phyloP scores from a whole-genome alignment of 1,139 yeast species.

The Kodamaea alishanica region DNA sequence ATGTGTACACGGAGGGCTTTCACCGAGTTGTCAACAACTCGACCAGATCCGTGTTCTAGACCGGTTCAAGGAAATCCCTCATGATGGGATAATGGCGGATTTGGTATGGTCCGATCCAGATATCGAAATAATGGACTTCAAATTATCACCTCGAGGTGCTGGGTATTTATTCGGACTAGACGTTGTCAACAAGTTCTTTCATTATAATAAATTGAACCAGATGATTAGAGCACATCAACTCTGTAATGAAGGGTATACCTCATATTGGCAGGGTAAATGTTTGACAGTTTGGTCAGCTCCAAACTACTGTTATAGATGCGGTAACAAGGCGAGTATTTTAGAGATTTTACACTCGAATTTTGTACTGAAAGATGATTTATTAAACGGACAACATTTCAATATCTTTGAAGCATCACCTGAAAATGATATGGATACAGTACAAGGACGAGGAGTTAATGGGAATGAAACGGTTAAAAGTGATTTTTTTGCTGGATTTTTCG shows the following conservation, averaged over 20 bases:
- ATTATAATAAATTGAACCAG: constrained; percentile 72
- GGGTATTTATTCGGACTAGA: constrained; percentile 94
- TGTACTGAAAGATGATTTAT: constrained; percentile 28
- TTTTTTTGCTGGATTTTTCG: constrained; percentile 24
- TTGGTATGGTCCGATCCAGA: constrained; percentile 99
- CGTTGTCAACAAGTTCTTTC: constrained; percentile 82
- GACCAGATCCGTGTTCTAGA: constrained; percentile 90
- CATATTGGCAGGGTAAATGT: constrained; percentile 84
- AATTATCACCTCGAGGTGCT: constrained; percentile 92
- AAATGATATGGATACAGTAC: constrained; percentile 48
- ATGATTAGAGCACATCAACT: constrained; percentile 93
- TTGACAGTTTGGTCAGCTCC: constrained; percentile 99
- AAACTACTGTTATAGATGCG: constrained; percentile 94
- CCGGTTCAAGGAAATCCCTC: constrained; percentile 91
- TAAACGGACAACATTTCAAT: constrained; percentile 64
- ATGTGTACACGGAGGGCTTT: constrained; percentile 94
- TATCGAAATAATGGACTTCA: constrained; percentile 76
- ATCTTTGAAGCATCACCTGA: constrained; percentile 98
- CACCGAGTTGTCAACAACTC: constrained; percentile 90
- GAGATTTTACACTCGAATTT: constrained; percentile 50
- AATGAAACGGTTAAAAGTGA: constrained; percentile 15
- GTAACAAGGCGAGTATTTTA: constrained; percentile 89
- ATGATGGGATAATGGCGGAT: constrained; percentile 99
- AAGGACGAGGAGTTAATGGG: constrained; percentile 43
- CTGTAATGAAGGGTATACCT: constrained; percentile 93